phyloP scores from a whole-genome alignment of 2,329 filamentous ascomycete genomes.

The Magnaporthiopsis incrustans region DNA sequence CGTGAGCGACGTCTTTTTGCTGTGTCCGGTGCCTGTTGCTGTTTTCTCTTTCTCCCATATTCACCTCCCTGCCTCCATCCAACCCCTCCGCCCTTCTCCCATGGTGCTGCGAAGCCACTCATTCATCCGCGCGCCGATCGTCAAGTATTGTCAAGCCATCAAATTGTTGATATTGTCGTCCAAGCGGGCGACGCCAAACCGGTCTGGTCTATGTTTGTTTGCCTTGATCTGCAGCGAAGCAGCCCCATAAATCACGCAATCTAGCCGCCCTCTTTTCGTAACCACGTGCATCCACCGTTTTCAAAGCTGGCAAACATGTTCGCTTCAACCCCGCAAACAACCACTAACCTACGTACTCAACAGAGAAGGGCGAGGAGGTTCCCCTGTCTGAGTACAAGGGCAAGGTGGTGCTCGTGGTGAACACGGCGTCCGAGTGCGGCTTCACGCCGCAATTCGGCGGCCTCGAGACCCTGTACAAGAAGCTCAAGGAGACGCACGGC shows the following conservation, averaged over 20 bases:
- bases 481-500: constrained; percentile 57
- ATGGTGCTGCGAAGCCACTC: too few species aligned
- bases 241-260: too few species aligned
- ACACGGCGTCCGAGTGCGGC: constrained; percentile 97
- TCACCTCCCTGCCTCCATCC: not conserved
- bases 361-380: constrained; percentile 67
- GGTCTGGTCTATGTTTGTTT: not conserved
- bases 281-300: too few species aligned
- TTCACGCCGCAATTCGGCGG: constrained; percentile 94
- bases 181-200: not conserved
- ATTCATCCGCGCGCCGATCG: not conserved
- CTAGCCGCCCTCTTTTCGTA: not conserved
- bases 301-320: too few species aligned
- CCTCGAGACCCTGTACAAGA: constrained; percentile 85
- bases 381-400: constrained; percentile 66
- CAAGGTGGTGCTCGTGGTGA: constrained; percentile 94
- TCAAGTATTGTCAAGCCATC: not conserved
- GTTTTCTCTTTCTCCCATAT: not conserved
- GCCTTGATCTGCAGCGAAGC: too few species aligned
- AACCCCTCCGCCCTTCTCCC: not conserved
- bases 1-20: constrained; percentile 23
- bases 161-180: too few species aligned
- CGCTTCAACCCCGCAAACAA: not conserved
- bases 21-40: not conserved
- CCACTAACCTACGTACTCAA: constrained; percentile 8